Base-by-base conservation (phyloP, 768 basidiomycete genomes). In the Paxillus rubicundulus region DNA sequence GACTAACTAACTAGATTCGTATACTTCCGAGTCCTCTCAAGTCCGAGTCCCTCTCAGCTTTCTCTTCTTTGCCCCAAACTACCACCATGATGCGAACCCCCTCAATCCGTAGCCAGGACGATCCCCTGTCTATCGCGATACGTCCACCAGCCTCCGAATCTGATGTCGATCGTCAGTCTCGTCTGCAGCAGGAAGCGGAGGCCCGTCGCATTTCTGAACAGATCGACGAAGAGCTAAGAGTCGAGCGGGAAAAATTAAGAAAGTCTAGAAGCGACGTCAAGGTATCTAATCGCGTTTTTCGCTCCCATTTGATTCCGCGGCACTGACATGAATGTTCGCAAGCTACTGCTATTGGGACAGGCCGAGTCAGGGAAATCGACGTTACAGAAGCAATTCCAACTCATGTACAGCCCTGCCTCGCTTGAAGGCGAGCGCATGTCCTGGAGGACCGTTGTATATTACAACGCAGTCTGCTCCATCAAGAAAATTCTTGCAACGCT, bases 361-460 rank as follows among this genome's bases (percentile, higher is more conserved):
- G 86, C 87, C 36, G 87, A 89, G 73, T 87, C 84, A 43, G 86
- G 86, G 59, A 88, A 89, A 64, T 84, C 84, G 30, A 87, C 86
- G 4, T 77, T 89, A 43, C 85, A 86, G 69, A 87, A 87, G 64
- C 87, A 87, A 62, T 88, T 86, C 59, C 87, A 89, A 66, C 80
- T 90, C 59, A 87, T 89, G 82, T 89, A 89, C 69, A 82, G 79
- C 53, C 89, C 86, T 9, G 79, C 77, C 54, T 82, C 84, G 38
- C 71, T 88, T 38, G 85, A 88, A 53, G 76, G 77, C 53, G 86
- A 89, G 61, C 83, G 86, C 17, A 69, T 77, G 45, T 86, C 85
- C 42, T 89, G 87, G 87, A 78, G 82, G 51, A 84, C 82, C 12
- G 74, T 89, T 59, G 81, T 89, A 46, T 89, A 85, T 65, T 86